These are phyloP conservation scores for Papiliotrema nemorosa DNA, from an alignment of 1,284 basidiomycete genomes.

Conservation along the genomic window DNA sequence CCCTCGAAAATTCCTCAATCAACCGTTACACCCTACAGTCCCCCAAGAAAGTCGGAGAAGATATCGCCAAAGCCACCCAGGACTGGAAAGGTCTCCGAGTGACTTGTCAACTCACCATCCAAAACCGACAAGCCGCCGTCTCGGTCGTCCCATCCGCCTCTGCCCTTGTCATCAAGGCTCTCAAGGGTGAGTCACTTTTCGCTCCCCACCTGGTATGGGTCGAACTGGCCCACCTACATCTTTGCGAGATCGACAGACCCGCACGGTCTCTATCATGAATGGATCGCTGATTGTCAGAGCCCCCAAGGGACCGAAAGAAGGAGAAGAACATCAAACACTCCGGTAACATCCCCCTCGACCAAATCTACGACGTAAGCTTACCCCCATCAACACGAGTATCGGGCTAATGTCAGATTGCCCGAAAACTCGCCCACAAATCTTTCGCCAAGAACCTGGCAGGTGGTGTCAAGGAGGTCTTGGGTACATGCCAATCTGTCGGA, in stretches of 20 bases:
- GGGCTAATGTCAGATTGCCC: constrained; percentile 49
- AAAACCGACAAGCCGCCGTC: constrained; percentile 98
- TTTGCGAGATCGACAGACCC: background rate
- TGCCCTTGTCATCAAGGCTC: constrained; percentile 95
- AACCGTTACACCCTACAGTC: constrained; percentile 58
- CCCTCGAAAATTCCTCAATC: background rate
- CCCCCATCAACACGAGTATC: no score
- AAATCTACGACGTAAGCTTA: constrained; percentile 74
- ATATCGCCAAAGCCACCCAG: constrained; percentile 98
- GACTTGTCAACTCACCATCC: constrained; percentile 98
- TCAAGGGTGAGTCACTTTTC: constrained; percentile 82
- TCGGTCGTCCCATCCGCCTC: constrained; percentile 97
- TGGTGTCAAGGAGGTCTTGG: constrained; percentile 90
- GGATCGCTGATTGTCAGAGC: constrained; percentile 60
- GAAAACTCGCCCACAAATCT: constrained; percentile 95
- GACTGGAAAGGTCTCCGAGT: constrained; percentile 99
- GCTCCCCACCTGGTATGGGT: no score
- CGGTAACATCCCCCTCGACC: constrained; percentile 92
- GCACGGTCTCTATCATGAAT: background rate
- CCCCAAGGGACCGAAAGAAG: constrained; percentile 99
- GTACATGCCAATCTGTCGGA: constrained; percentile 86
- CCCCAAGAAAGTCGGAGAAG: constrained; percentile 99
- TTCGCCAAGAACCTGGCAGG: constrained; percentile 87
- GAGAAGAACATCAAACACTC: constrained; percentile 99
- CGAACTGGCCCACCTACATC: no score